Evolutionary conservation across 1,284 basidiomycete genomes (phyloP).

Genomic region (Cutaneotrichosporon sp.): DNA sequence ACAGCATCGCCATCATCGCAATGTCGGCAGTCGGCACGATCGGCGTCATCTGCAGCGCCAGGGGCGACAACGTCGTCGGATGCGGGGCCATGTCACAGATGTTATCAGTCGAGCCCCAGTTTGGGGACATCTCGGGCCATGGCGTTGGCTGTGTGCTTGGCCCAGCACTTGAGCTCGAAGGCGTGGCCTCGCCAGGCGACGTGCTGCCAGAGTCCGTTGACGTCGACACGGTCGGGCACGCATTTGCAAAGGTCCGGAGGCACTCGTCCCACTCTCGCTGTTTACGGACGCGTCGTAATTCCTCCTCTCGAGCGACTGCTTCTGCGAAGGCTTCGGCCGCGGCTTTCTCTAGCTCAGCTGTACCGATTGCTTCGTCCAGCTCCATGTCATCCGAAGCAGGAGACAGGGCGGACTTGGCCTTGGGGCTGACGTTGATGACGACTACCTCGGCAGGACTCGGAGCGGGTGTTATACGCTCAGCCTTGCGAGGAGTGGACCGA

Average conservation of each 20-base stretch:
- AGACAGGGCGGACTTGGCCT: neutral
- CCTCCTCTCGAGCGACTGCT: conserved; percentile 42
- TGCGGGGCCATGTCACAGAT: conserved; percentile 16
- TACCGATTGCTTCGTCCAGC: conserved; percentile 38
- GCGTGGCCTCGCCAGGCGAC: conserved; percentile 15
- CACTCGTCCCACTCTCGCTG: conserved; percentile 38
- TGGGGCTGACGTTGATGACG: conserved; percentile 6
- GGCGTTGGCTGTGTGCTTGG: conserved; percentile 14
- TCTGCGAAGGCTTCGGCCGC: conserved; percentile 44
- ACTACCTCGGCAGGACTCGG: conserved; percentile 14
- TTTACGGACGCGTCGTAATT: conserved; percentile 35
- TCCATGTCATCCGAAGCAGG: conserved; percentile 19
- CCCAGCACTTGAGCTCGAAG: conserved; percentile 3
- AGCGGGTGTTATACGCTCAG: conserved; percentile 19
- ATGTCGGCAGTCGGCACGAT: conserved; percentile 7
- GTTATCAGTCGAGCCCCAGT: conserved; percentile 20
- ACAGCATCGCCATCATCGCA: conserved; percentile 17
- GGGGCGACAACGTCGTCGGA: conserved; percentile 31
- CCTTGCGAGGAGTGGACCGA: conserved; percentile 23
- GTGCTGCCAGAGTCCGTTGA: conserved; percentile 10
- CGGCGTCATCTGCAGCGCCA: conserved; percentile 33
- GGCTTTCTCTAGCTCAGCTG: conserved; percentile 43
- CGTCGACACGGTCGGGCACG: conserved; percentile 7
- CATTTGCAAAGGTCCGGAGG: conserved; percentile 30
- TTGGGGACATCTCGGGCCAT: conserved; percentile 19